phyloP scores from a whole-genome alignment of 345 rosid species.

The Theobroma cacao region DNA sequence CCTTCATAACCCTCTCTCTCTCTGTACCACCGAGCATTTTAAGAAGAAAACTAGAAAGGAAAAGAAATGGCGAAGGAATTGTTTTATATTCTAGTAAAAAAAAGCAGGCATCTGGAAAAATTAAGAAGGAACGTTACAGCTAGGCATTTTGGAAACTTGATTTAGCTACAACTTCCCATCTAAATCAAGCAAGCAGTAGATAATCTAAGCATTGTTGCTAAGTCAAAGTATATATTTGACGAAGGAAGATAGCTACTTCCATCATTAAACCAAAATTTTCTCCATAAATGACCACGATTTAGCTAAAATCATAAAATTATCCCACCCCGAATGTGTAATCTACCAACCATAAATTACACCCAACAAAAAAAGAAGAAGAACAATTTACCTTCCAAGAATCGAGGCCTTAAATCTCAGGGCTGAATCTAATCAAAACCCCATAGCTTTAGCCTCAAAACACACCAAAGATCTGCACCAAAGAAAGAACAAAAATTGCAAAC shows the following conservation, averaged over 20 bases:
- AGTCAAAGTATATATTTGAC: neutral
- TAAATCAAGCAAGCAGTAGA: neutral
- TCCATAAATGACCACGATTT: neutral
- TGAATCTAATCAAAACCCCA: slow-evolving; percentile 29
- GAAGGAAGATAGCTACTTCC: neutral
- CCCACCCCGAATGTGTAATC: neutral
- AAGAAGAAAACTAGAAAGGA: neutral
- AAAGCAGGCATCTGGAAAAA: neutral
- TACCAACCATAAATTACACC: neutral
- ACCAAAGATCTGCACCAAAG: slow-evolving; percentile 29
- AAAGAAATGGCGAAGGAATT: neutral
- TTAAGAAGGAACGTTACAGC: neutral
- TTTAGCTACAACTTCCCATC: neutral
- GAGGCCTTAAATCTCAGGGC: slow-evolving; percentile 11
- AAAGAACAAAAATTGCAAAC: neutral
- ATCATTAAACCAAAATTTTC: neutral
- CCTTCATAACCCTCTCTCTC: neutral
- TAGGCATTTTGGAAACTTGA: neutral
- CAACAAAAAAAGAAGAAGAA: neutral
- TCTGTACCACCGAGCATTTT: neutral
- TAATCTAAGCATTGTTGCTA: neutral
- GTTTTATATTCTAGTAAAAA: neutral
- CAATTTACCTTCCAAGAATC: slow-evolving; percentile 1
- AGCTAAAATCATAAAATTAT: neutral
- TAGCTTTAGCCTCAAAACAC: slow-evolving; percentile 12